phyloP scores from a whole-genome alignment of 768 basidiomycete species.

The Suillus discolor region DNA sequence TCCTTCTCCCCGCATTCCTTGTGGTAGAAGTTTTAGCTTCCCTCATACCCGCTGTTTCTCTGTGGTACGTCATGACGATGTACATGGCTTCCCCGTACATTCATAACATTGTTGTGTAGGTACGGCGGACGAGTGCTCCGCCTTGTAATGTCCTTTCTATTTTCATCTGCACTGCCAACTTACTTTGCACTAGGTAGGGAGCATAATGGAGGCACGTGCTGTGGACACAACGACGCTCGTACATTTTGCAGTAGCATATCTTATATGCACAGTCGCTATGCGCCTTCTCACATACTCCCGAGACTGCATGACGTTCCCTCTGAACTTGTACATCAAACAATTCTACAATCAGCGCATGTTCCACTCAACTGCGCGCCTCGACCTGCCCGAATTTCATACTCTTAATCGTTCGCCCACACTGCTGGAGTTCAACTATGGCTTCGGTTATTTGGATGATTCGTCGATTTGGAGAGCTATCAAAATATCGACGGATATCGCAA shows the following conservation, averaged over 20 bases:
- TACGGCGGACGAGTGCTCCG: slow-evolving; percentile 67
- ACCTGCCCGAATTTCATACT: too few species aligned
- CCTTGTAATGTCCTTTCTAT: slow-evolving; percentile 48
- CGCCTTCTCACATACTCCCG: slow-evolving; percentile 47
- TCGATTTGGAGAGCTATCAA: slow-evolving; percentile 65
- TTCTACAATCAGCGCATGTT: slow-evolving; percentile 67
- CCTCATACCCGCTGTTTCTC: slow-evolving; percentile 60
- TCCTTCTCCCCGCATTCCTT: slow-evolving; percentile 51
- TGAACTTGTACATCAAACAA: slow-evolving; percentile 60
- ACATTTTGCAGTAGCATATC: slow-evolving; percentile 53
- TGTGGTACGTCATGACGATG: slow-evolving; percentile 47
- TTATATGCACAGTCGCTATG: slow-evolving; percentile 49
- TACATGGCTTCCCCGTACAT: slow-evolving; percentile 2
- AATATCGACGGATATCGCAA: slow-evolving; percentile 41
- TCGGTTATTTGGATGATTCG: slow-evolving; percentile 43
- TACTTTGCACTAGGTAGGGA: slow-evolving; percentile 52
- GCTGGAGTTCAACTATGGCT: slow-evolving; percentile 54
- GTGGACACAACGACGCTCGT: slow-evolving; percentile 60
- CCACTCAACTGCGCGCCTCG: slow-evolving; percentile 64
- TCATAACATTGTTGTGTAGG: slow-evolving; percentile 33
- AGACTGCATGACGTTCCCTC: slow-evolving; percentile 46
- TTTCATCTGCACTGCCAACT: slow-evolving; percentile 13
- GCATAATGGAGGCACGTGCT: slow-evolving; percentile 60
- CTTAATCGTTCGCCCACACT: too few species aligned
- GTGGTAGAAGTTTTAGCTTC: slow-evolving; percentile 44